These are phyloP conservation scores for Lanzia echinophila DNA, from an alignment of 2,329 filamentous ascomycete species.

Conservation along the genomic window DNA sequence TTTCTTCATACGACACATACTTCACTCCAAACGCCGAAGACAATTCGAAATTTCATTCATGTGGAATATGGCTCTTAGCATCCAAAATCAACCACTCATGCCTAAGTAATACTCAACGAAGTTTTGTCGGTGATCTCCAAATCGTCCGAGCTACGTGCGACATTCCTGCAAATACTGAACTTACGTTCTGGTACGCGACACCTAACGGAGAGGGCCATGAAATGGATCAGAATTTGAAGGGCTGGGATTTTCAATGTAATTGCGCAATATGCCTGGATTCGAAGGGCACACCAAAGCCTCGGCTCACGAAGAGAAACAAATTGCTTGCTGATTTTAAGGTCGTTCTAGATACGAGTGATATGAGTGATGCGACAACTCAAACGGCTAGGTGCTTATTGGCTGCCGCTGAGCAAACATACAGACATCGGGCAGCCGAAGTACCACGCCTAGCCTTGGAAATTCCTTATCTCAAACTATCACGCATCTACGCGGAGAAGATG, in stretches of 20 bases:
- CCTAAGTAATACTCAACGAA: conserved; percentile 14
- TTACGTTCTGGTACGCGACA: conserved; percentile 11
- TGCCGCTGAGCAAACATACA: conserved; percentile 9
- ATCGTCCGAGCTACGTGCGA: conserved; percentile 13
- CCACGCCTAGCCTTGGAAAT: conserved; percentile 12
- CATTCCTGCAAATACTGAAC: conserved; percentile 14
- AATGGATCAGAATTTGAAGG: conserved; percentile 4
- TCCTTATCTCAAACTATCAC: conserved; percentile 9
- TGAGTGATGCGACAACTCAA: too few species aligned
- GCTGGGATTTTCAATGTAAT: conserved; percentile 13
- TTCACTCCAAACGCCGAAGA: neutral
- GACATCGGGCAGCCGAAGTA: neutral
- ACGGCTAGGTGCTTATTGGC: conserved; percentile 7
- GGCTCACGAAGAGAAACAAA: conserved; percentile 1
- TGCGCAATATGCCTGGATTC: conserved; percentile 13
- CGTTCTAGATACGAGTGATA: conserved; percentile 6
- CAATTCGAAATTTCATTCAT: conserved; percentile 7
- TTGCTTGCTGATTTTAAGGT: conserved; percentile 8
- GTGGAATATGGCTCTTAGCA: conserved; percentile 16
- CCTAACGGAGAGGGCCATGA: conserved; percentile 6
- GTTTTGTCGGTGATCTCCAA: conserved; percentile 17
- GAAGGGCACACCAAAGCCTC: neutral
- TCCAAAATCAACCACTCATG: conserved; percentile 21
- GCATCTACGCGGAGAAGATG: conserved; percentile 3
- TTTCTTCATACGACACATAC: conserved; percentile 8